Conservation (phyloP, 2,329 filamentous ascomycete species). For the Thielaviopsis populi region DNA sequence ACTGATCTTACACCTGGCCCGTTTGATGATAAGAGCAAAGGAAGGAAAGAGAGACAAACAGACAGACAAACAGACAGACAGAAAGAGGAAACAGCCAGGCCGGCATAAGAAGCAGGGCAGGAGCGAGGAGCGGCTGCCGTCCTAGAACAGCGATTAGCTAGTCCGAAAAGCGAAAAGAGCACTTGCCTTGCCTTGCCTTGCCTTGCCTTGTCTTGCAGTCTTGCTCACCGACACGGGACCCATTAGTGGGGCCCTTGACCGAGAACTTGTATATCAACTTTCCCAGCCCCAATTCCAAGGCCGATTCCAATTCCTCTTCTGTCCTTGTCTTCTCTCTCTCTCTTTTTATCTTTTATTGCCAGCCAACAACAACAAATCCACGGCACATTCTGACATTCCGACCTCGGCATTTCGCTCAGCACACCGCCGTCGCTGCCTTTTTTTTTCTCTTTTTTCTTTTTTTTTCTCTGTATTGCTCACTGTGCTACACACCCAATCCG, state of each 20-base stretch:
- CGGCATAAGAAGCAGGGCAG: neutral
- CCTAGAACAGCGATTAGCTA: neutral
- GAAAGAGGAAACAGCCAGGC: neutral
- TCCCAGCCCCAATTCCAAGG: neutral
- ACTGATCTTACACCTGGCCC: neutral
- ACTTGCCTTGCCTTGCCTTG: neutral
- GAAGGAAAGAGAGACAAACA: neutral
- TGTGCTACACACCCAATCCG: neutral
- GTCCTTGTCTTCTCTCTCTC: neutral
- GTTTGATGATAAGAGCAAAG: neutral
- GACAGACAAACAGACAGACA: no score
- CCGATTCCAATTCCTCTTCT: neutral
- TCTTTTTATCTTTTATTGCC: neutral
- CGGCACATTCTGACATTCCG: no score
- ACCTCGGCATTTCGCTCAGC: no score
- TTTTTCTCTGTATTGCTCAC: neutral
- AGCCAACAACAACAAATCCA: no score
- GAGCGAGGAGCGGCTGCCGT: no score
- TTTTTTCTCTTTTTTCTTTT: neutral
- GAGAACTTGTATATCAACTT: constrained; percentile 1
- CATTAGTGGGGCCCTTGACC: neutral
- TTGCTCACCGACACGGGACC: neutral
- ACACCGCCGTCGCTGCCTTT: neutral
- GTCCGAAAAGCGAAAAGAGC: neutral
- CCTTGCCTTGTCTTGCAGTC: neutral